phyloP scores from a whole-genome alignment of 805 yeast species.

The Ascoidea asiatica region DNA sequence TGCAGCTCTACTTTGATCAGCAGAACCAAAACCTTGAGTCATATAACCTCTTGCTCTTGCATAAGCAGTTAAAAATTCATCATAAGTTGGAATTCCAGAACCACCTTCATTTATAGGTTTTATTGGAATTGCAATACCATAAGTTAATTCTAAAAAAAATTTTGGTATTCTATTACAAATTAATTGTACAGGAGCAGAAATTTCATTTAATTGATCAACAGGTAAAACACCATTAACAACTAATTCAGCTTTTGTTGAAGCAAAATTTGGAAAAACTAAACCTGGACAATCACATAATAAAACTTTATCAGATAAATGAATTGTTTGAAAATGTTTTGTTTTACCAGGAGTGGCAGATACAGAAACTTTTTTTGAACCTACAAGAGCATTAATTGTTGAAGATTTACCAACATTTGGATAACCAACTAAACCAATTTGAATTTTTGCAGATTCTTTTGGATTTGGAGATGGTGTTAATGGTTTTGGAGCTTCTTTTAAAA shows the following conservation, averaged over 20 bases:
- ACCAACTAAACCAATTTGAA: slow-evolving; percentile 93
- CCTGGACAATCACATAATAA: slow-evolving; percentile 98
- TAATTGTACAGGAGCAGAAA: slow-evolving; percentile 74
- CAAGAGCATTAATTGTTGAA: slow-evolving; percentile 93
- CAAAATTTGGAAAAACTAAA: slow-evolving; percentile 95
- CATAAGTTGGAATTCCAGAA: slow-evolving; percentile 75
- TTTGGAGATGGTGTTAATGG: slow-evolving; percentile 36
- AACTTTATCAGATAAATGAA: slow-evolving; percentile 68
- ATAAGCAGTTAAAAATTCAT: slow-evolving; percentile 79
- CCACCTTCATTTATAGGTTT: slow-evolving; percentile 79
- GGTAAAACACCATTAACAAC: slow-evolving; percentile 99
- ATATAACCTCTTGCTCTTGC: slow-evolving; percentile 95
- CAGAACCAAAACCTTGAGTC: slow-evolving; percentile 95
- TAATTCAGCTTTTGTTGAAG: slow-evolving; percentile 89
- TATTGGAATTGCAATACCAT: slow-evolving; percentile 81
- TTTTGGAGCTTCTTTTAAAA: slow-evolving; percentile 66
- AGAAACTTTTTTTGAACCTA: slow-evolving; percentile 95
- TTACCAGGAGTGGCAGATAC: slow-evolving; percentile 98
- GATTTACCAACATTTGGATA: slow-evolving; percentile 96
- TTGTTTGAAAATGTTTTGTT: slow-evolving; percentile 97
- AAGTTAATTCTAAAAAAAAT: slow-evolving; percentile 75
- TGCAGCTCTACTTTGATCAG: slow-evolving; percentile 92
- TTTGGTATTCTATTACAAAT: slow-evolving; percentile 86
- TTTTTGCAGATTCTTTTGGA: slow-evolving; percentile 45
- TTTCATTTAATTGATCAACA: slow-evolving; percentile 90